Base-by-base conservation (phyloP, 2,329 filamentous ascomycete species). In the Escovopsis sp. region DNA sequence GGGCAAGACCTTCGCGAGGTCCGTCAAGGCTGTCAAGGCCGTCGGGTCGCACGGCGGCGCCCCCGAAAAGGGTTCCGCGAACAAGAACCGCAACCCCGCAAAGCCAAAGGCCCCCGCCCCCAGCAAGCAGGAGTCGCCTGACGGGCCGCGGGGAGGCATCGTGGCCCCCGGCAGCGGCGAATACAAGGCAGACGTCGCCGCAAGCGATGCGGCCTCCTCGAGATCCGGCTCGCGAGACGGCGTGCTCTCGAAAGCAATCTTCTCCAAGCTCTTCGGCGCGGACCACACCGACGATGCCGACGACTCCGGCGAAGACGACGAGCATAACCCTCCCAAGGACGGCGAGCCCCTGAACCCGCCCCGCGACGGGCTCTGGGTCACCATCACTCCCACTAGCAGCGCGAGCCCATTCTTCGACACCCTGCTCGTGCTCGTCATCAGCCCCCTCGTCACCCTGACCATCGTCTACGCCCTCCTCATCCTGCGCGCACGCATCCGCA, bases 351-450 rank as follows among this genome's bases (percentile, higher is more conserved):
- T 50, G 2, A 37, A 45, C n/a, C 42, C 51, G 6, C 60, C 48
- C 12, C 63, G 69, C 33, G 80, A 91, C 52, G 89, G 87, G 2
- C 73, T 98, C 4, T 96, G 87, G 87, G 86, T 98, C n/a, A 94
- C 91, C 7, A 77, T 98, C 43, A 91, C 86, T 1, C 91, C 88
- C 1, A 88, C 87, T 0, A 89, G 78, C 60, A 89, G 86, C 48
- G 82, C 83, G 5, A 93, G 82, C 52, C 88, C 91, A 0, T 94
- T 98, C 65, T 88, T 96, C 52, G 91, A 98, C 58, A 96, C 89
- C 0, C 72, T 98, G 3, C 70, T 96, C n/a, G 87, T 98, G 8
- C 69, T 98, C n/a, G 87, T 98, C 30, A 80, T 96, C 42, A 95
- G 88, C 55, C 91, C 91, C 7, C 65, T 98, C 12, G 80, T 96